Base-by-base conservation (phyloP, 345 rosid genomes). In the Arabis hirsuta region DNA sequence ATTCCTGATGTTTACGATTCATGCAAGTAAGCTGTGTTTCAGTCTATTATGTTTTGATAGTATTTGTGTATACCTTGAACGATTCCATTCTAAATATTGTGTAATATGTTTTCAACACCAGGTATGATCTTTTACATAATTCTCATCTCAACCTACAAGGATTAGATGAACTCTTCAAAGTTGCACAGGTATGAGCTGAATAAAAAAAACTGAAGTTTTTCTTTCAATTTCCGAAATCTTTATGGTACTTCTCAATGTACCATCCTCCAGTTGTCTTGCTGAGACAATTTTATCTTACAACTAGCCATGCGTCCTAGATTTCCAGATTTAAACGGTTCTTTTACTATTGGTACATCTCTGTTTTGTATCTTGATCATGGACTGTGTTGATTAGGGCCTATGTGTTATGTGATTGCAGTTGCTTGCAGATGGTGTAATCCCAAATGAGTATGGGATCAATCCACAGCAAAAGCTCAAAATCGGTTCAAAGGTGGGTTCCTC, bases 1-100 rank as follows among this genome's bases (percentile, higher is more conserved):
- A 92, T 96, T 81, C 98, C 99, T 46, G 99, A 96, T 83, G 91
- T 96, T 79, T 96, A 96, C 57, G 99, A 96, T 86, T 96, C 99
- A 14, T 92, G 97, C 99, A 96, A 96, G 99, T 95, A 85, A 89
- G 99, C 81, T 47, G 52, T 71, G 26, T 65, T 77, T 46, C 70
- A 54, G 58, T 13, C 41, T 38, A 19, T 7, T 39, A 14, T 62
- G 45, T 7, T 22, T 22, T 31, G 44, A 43, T 53, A 61, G 11
- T 32, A 9, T 10, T 45, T 6, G 12, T 42, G 44, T 67, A 20
- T 9, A 38, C 19, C 39, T 57, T 5, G 45, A 38, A 50, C 29
- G 12, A 60, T 42, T 67, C 31, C 46, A 43, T 59, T 55, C 31
- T 70, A 47, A 56, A 63, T 19, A 56, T 56, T 22, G 12, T 65